Percentiles rank a stretch among this genome's conserved stretches.
phyloP scores from a whole-genome alignment of 768 basidiomycete genomes.

The Chalciporus sphaerocephalus region DNA sequence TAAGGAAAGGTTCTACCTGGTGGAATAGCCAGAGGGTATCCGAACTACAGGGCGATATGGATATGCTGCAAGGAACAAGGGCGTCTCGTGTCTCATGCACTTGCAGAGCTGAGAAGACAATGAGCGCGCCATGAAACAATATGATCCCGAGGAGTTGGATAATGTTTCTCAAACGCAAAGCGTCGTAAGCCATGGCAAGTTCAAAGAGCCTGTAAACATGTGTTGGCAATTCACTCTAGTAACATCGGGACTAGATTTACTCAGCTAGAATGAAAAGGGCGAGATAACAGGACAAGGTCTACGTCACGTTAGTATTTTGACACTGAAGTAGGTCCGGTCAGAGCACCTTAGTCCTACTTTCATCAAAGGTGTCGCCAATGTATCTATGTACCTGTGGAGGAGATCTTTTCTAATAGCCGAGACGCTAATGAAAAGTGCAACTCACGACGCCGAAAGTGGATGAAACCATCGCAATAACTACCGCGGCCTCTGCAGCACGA shows the following conservation, averaged over 20 bases:
- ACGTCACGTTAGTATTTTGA: slow-evolving; percentile 11
- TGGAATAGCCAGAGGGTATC: slow-evolving; percentile 56
- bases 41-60: slow-evolving; percentile 45
- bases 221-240: background rate
- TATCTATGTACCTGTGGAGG: slow-evolving; percentile 46
- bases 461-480: slow-evolving; percentile 71
- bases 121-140: slow-evolving; percentile 67
- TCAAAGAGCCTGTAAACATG: slow-evolving; percentile 62
- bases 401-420: slow-evolving; percentile 2
- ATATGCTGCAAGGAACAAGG: slow-evolving; percentile 34
- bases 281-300: slow-evolving; percentile 83
- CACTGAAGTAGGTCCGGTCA: background rate
- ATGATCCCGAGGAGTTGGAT: slow-evolving; percentile 76
- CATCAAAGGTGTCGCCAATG: slow-evolving; percentile 16
- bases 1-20: slow-evolving; percentile 59
- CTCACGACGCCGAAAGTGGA: slow-evolving; percentile 63
- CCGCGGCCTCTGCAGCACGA: slow-evolving; percentile 55
- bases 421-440: slow-evolving; percentile 5
- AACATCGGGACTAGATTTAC: slow-evolving; percentile 38
- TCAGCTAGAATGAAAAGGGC: slow-evolving; percentile 80
- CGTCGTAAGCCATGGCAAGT: slow-evolving; percentile 76
- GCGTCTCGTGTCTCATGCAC: slow-evolving; percentile 69
- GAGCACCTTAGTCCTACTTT: slow-evolving; percentile 50
- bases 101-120: slow-evolving; percentile 73
- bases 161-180: slow-evolving; percentile 71